phyloP scores from a whole-genome alignment of 2,329 filamentous ascomycete genomes.

The Helotiales sp. region DNA sequence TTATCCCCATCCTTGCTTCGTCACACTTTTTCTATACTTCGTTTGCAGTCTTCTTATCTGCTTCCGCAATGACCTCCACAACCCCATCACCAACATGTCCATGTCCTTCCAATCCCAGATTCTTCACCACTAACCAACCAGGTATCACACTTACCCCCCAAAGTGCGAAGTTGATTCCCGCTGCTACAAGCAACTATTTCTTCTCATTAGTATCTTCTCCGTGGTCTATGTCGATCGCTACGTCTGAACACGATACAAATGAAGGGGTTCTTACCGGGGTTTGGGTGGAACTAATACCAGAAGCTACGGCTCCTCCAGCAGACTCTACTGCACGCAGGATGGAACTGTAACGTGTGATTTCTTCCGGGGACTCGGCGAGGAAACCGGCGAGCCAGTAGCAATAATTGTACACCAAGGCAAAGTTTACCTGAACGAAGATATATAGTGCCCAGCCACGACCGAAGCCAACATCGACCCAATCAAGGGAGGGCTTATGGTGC shows the following conservation, averaged over 20 bases:
- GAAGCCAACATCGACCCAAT: slow-evolving; percentile 44
- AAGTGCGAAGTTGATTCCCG: slow-evolving; percentile 29
- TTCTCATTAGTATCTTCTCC: slow-evolving; percentile 1
- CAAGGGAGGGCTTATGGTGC: slow-evolving; percentile 41
- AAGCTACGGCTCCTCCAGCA: slow-evolving; percentile 42
- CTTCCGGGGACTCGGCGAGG: slow-evolving; percentile 36
- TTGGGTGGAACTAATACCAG: slow-evolving; percentile 35
- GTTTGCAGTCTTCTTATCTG: not conserved
- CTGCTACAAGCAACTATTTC: slow-evolving; percentile 20
- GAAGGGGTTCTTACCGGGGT: slow-evolving; percentile 15
- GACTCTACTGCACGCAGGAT: slow-evolving; percentile 44
- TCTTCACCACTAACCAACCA: slow-evolving; percentile 6
- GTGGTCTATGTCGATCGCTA: too few relatives aligned
- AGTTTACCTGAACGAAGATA: slow-evolving; percentile 29
- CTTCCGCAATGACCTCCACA: not conserved
- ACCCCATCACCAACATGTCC: not conserved
- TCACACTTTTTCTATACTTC: not conserved
- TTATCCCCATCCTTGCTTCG: too few relatives aligned
- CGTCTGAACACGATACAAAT: too few relatives aligned
- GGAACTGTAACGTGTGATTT: slow-evolving; percentile 47
- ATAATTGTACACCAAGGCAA: slow-evolving; percentile 34
- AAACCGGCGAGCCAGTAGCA: slow-evolving; percentile 38
- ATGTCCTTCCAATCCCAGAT: not conserved
- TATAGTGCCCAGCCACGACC: slow-evolving; percentile 45
- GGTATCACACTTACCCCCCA: slow-evolving; percentile 31